Conservation (phyloP, 2,329 filamentous ascomycete genomes). For the Phialophora tarda region DNA sequence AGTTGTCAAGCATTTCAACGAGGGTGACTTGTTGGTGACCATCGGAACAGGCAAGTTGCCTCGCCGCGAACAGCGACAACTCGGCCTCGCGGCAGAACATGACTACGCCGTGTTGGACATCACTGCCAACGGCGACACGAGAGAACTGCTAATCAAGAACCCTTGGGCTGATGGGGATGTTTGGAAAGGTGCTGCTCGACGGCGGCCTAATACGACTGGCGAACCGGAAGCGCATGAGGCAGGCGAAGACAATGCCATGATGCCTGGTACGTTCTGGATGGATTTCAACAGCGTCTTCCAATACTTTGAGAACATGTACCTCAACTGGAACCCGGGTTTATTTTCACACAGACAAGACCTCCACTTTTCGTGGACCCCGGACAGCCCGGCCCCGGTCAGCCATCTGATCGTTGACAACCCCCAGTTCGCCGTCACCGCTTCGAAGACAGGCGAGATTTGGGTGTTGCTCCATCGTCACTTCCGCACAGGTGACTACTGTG, state of each 20-base stretch:
- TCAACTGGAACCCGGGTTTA: constrained; percentile 93
- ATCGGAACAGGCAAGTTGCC: constrained; percentile 87
- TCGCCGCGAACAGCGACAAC: constrained; percentile 73
- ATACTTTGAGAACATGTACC: constrained; percentile 92
- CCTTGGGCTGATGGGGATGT: constrained; percentile 80
- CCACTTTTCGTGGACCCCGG: constrained; percentile 83
- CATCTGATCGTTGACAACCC: constrained; percentile 63
- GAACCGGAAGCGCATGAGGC: constrained; percentile 16
- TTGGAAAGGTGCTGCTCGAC: constrained; percentile 42
- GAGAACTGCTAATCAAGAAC: constrained; percentile 85
- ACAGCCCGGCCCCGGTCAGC: constrained; percentile 40
- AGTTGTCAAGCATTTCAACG: constrained; percentile 73
- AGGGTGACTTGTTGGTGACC: constrained; percentile 83
- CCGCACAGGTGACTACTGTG: constrained; percentile 66
- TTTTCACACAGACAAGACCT: constrained; percentile 84
- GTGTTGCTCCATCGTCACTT: constrained; percentile 87
- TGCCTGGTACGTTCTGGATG: constrained; percentile 91
- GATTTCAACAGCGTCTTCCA: constrained; percentile 83
- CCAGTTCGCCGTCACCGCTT: constrained; percentile 62
- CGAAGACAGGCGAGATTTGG: constrained; percentile 72
- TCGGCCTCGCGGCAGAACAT: constrained; percentile 87
- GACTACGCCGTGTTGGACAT: constrained; percentile 92
- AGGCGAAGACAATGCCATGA: constrained; percentile 31
- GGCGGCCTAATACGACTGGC: constrained; percentile 34
- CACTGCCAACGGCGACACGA: constrained; percentile 65